Evolutionary conservation across 345 rosid genomes (phyloP), one percentile per base, ranked within the genome.

Genomic region (Streptanthus diversifolius): DNA sequence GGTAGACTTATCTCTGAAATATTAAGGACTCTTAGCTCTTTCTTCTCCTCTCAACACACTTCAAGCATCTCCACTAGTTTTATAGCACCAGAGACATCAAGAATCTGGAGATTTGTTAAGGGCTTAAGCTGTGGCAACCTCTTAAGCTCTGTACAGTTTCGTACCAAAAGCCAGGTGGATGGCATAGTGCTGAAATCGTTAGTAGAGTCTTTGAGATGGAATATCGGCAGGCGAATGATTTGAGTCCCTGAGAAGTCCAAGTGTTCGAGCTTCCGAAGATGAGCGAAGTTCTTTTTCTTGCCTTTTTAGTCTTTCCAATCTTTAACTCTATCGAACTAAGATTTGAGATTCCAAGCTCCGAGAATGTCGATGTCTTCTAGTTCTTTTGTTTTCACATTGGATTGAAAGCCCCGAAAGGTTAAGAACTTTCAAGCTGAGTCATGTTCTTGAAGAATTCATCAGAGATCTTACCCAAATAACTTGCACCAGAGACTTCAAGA

Each of bases 401-500:
- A 88, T 75, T 40, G 62, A 61, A 10, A 69, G 47, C 2, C 52
- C 80, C 7, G 88, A 85, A 41, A 88, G 77, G 63, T 88, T 84
- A 37, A 85, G 83, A 71, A 71, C 84, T 86, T 45, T 63, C 77
- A 63, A 88, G 84, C 8, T 66, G 12, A 27, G 15, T 5, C 66
- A 70, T 69, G 0, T 71, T 1, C 52, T 3, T 7, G 43, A 88
- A 85, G 37, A 88, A 36, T 21, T 69, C 29, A 6, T 74, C 75
- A 3, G 71, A 24, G n/a, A 86, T 79, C 1, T 21, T 19, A 32
- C 4, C 3, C 3, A 80, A 39, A 77, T 33, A 67, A 15, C 73
- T 60, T 29, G 88, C 76, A 47, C 80, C 87, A 15, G 90, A 83
- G 68, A 88, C 70, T 83, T 88, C 90, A 5, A 88, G 86, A 75